Evolutionary conservation across 257 asterid genomes (phyloP).

Genomic region (Gentiana macrophylla): DNA sequence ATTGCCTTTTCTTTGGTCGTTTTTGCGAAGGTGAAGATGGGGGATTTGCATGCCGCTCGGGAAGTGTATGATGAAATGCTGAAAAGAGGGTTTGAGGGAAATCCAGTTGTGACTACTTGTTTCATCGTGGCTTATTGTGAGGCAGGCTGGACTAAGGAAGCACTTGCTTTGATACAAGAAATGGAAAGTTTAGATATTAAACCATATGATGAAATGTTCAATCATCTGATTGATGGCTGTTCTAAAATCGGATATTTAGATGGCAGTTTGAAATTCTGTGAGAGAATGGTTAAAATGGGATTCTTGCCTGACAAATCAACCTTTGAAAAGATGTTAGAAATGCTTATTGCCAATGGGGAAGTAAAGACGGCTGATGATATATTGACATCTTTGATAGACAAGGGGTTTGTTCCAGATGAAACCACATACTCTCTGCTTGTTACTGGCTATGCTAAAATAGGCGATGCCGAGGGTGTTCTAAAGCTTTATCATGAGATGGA

Average conservation of each 20-base stretch:
- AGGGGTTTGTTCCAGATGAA: conserved; percentile 47
- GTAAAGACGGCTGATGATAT: conserved; percentile 46
- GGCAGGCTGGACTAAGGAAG: conserved; percentile 43
- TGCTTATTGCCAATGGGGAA: conserved; percentile 43
- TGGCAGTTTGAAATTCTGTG: conserved; percentile 43
- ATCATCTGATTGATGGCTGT: conserved; percentile 46
- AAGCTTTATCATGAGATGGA: conserved; percentile 71
- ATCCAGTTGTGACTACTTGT: conserved; percentile 44
- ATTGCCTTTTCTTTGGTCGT: conserved; percentile 50
- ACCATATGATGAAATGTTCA: conserved; percentile 46
- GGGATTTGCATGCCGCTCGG: conserved; percentile 46
- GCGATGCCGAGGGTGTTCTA: conserved; percentile 32
- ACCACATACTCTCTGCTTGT: conserved; percentile 41
- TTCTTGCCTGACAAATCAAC: conserved; percentile 39
- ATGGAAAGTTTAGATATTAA: conserved; percentile 41
- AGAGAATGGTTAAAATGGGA: conserved; percentile 36
- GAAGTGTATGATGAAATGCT: conserved; percentile 50
- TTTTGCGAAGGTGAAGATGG: conserved; percentile 60
- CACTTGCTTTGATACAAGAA: conserved; percentile 33
- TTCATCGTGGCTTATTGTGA: conserved; percentile 45
- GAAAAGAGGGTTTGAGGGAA: conserved; percentile 61
- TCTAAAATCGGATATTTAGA: conserved; percentile 38
- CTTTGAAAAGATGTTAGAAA: conserved; percentile 36
- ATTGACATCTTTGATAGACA: conserved; percentile 48
- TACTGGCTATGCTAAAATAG: conserved; percentile 46